Percentiles rank a stretch among this genome's conserved stretches.
These are phyloP conservation scores for Harringtonia lauricola DNA, from an alignment of 2,329 filamentous ascomycete species.

Conservation along the genomic window DNA sequence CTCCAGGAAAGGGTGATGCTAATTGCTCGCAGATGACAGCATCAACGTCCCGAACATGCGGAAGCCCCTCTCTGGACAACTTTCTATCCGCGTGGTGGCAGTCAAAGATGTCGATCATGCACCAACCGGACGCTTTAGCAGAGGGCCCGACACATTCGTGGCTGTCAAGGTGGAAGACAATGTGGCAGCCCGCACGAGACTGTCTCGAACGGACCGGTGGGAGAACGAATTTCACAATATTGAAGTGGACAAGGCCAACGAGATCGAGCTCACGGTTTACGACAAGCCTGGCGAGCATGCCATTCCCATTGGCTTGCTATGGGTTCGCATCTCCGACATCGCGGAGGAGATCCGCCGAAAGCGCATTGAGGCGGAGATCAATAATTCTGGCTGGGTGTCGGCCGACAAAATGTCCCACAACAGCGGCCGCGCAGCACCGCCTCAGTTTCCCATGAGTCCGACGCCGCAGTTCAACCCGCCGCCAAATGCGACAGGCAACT, in stretches of 20 bases:
- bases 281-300: conserved; percentile 88
- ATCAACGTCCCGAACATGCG: conserved; percentile 90
- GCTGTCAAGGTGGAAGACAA: conserved; percentile 95
- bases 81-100: conserved; percentile 75
- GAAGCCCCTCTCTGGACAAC: conserved; percentile 87
- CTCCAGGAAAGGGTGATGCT: conserved; percentile 10
- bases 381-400: conserved; percentile 90
- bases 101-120: conserved; percentile 95
- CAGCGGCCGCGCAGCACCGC: conserved; percentile 34
- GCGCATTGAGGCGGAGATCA: conserved; percentile 93
- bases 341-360: conserved; percentile 95
- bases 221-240: conserved; percentile 83
- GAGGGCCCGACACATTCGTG: conserved; percentile 90
- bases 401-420: conserved; percentile 74
- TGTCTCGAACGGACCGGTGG: conserved; percentile 82
- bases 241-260: conserved; percentile 95
- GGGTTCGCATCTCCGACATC: conserved; percentile 94
- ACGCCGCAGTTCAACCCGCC: conserved; percentile 33
- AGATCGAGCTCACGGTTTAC: conserved; percentile 95
- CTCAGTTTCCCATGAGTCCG: conserved; percentile 49
- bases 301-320: conserved; percentile 87
- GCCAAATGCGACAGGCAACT: conserved; percentile 27
- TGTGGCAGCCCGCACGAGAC: conserved; percentile 76
- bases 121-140: conserved; percentile 69
- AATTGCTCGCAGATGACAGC: conserved; percentile 64